Conservation (phyloP, 805 yeast species). For the Candida methanosorbosa region DNA sequence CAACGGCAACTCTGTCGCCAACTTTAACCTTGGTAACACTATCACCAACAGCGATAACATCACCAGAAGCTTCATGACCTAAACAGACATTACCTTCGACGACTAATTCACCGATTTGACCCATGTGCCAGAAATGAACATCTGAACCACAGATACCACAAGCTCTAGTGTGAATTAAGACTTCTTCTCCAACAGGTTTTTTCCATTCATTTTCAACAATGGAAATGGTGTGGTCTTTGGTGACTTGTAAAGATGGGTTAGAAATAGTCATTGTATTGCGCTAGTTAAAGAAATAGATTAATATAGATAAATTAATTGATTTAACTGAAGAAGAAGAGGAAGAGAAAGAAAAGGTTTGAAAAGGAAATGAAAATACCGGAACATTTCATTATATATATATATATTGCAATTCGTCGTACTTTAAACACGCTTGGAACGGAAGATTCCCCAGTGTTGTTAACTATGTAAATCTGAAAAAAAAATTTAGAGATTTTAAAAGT, state of each 20-base stretch:
- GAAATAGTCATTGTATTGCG: background rate
- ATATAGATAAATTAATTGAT: background rate
- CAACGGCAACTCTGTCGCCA: conserved; percentile 40
- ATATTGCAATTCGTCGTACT: no score
- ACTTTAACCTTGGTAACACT: conserved; percentile 35
- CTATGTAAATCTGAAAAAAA: no score
- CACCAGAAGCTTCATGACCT: conserved; percentile 41
- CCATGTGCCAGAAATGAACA: conserved; percentile 59
- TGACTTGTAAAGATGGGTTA: conserved; percentile 15
- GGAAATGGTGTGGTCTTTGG: conserved; percentile 10
- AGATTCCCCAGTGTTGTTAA: no score
- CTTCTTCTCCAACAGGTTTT: conserved; percentile 30
- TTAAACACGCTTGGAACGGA: no score
- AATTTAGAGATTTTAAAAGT: no score
- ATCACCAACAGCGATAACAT: conserved; percentile 39
- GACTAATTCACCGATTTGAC: conserved; percentile 45
- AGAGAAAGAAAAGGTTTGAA: background rate
- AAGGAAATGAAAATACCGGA: no score
- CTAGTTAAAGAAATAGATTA: background rate
- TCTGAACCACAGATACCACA: conserved; percentile 76
- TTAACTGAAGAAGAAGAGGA: background rate
- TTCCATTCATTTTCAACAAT: conserved; percentile 11
- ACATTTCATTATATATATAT: no score
- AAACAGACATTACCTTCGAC: conserved; percentile 27
- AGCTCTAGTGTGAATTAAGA: conserved; percentile 47